phyloP scores from a whole-genome alignment of 805 yeast species.

The Myxozyma melibiosi region DNA sequence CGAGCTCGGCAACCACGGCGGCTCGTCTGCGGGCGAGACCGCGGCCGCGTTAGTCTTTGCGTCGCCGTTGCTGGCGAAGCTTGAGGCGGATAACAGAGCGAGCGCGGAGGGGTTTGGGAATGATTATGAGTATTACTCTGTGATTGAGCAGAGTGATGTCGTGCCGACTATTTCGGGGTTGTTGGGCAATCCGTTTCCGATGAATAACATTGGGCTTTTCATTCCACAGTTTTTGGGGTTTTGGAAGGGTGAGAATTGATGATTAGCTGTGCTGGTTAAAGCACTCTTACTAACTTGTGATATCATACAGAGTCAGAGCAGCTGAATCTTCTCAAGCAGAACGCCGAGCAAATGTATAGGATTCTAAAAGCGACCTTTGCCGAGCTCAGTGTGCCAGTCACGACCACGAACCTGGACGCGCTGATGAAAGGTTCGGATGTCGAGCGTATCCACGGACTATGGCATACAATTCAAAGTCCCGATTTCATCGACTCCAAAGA shows the following conservation, averaged over 20 bases:
- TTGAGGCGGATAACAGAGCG: constrained; percentile 18
- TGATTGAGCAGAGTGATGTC: constrained; percentile 67
- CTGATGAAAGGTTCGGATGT: constrained; percentile 12
- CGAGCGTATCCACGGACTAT: constrained; percentile 18
- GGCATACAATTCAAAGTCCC: constrained; percentile 13
- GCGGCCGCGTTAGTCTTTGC: constrained; percentile 76
- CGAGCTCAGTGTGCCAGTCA: constrained; percentile 43
- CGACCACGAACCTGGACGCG: not conserved
- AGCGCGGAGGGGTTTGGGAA: not conserved
- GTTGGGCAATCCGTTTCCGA: constrained; percentile 67
- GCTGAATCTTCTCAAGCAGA: constrained; percentile 51
- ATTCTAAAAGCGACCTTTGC: constrained; percentile 36
- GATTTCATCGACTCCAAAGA: not conserved
- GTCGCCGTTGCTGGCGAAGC: constrained; percentile 57
- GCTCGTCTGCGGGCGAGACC: constrained; percentile 90
- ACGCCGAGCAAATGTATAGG: constrained; percentile 39
- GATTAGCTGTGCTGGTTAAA: too few relatives aligned
- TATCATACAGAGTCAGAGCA: constrained; percentile 53
- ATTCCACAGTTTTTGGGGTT: constrained; percentile 55
- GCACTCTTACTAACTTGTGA: not conserved
- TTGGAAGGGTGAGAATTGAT: constrained; percentile 37
- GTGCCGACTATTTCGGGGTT: constrained; percentile 70
- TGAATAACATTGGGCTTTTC: constrained; percentile 72
- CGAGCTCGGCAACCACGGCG: constrained; percentile 91
- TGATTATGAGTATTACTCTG: constrained; percentile 53